Percentiles rank a stretch among this genome's conserved stretches.
These are phyloP conservation scores for Quambalaria eucalypti DNA, from an alignment of 1,284 basidiomycete genomes.

Conservation along the genomic window DNA sequence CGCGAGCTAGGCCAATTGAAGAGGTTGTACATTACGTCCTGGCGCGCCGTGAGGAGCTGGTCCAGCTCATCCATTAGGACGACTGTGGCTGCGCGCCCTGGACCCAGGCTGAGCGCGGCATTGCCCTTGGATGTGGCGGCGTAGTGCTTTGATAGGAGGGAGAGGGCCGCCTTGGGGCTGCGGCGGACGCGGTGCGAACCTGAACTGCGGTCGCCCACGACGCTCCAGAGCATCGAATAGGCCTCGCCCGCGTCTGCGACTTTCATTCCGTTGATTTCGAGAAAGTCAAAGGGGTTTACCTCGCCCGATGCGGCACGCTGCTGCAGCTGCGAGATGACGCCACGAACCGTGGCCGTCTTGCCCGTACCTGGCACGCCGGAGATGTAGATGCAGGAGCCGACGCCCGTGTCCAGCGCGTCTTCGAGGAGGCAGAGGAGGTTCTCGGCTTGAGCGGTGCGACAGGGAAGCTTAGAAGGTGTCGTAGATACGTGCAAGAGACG, in stretches of 20 bases:
- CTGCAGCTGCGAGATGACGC: conserved; percentile 64
- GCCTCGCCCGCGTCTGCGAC: conserved; percentile 37
- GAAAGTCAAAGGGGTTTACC: conserved; percentile 84
- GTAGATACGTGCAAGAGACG: conserved; percentile 78
- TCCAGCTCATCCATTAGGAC: conserved; percentile 98
- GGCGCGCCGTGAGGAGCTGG: conserved; percentile 86
- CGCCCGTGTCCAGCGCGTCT: conserved; percentile 80
- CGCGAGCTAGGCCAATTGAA: conserved; percentile 96
- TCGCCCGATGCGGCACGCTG: conserved; percentile 55
- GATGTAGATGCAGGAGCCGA: conserved; percentile 90
- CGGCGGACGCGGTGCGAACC: conserved; percentile 9
- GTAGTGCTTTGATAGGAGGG: conserved; percentile 26
- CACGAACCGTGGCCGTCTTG: conserved; percentile 86
- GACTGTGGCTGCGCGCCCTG: conserved; percentile 55
- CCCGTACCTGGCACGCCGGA: conserved; percentile 83
- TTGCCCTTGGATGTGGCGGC: conserved; percentile 9
- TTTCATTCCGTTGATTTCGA: conserved; percentile 94
- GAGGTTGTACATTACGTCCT: conserved; percentile 98
- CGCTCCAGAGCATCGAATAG: conserved; percentile 39
- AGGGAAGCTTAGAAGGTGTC: conserved; percentile 79
- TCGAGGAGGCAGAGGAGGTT: conserved; percentile 69
- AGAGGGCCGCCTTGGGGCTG: conserved; percentile 30
- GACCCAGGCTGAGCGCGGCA: conserved; percentile 13
- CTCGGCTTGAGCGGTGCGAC: conserved; percentile 77
- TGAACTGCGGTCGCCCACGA: conserved; percentile 9